Conservation (phyloP, 148 eudicot species). For the Vaccinium darrowii region DNA sequence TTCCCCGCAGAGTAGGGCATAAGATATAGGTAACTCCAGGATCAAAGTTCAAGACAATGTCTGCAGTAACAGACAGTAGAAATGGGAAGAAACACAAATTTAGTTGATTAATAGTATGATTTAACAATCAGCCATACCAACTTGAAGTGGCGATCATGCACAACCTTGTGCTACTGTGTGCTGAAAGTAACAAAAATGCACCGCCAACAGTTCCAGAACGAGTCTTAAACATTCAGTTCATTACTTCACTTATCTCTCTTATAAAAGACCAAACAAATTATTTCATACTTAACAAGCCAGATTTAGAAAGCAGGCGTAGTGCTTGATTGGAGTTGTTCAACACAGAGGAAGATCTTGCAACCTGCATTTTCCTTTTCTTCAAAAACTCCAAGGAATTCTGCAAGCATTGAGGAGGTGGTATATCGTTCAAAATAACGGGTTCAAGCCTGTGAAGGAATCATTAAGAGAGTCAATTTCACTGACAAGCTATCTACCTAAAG, state of each 20-base stretch:
- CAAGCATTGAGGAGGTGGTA: constrained; percentile 70
- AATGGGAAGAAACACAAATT: neutral
- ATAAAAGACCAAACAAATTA: constrained; percentile 2
- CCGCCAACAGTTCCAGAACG: neutral
- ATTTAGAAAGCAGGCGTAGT: constrained; percentile 61
- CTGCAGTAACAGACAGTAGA: neutral
- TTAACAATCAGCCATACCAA: neutral
- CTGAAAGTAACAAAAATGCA: neutral
- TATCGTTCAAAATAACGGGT: constrained; percentile 64
- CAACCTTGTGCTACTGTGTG: neutral
- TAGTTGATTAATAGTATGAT: neutral
- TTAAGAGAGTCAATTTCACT: neutral
- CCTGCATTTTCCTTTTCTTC: constrained; percentile 66
- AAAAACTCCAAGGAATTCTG: constrained; percentile 74
- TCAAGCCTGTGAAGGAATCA: constrained; percentile 45
- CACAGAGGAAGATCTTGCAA: constrained; percentile 72
- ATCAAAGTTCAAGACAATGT: neutral
- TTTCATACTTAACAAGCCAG: constrained; percentile 58
- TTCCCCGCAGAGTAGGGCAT: neutral
- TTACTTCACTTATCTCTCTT: neutral
- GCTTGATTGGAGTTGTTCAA: constrained; percentile 85
- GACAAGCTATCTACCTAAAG: constrained; percentile 1
- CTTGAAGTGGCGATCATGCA: neutral
- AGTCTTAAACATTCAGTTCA: neutral
- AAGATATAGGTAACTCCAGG: neutral